phyloP scores from a whole-genome alignment of 2,329 filamentous ascomycete species.

The Pseudonectria foliicola region DNA sequence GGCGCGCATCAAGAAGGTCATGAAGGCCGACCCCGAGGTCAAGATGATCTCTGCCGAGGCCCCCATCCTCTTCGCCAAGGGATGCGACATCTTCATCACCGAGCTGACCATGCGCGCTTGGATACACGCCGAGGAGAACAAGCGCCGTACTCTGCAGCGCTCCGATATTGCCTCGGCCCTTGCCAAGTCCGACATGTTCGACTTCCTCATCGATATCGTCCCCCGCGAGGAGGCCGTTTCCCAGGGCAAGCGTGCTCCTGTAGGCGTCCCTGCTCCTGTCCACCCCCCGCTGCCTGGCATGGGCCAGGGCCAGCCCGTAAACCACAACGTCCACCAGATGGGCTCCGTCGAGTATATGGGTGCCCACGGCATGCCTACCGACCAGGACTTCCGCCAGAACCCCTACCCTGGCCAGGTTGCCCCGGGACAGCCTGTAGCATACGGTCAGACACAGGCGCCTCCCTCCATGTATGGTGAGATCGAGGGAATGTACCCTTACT shows the following conservation, averaged over 20 bases:
- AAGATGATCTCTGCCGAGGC: conserved; percentile 99
- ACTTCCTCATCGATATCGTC: conserved; percentile 98
- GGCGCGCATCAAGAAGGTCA: conserved; percentile 99
- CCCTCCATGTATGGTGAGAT: conserved; percentile 68
- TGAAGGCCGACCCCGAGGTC: conserved; percentile 98
- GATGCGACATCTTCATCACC: conserved; percentile 98
- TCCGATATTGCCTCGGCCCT: conserved; percentile 95
- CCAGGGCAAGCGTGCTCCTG: conserved; percentile 64
- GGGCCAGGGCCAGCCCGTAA: conserved; percentile 48
- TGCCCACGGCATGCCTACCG: conserved; percentile 56
- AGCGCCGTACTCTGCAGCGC: conserved; percentile 86
- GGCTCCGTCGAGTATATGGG: conserved; percentile 56
- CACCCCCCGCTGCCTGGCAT: conserved; percentile 47
- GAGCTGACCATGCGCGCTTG: conserved; percentile 98
- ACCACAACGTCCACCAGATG: conserved; percentile 52
- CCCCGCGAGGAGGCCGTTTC: conserved; percentile 87
- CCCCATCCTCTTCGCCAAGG: conserved; percentile 95
- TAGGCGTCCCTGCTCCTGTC: conserved; percentile 40
- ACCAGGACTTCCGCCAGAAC: conserved; percentile 74
- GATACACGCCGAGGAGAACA: conserved; percentile 99
- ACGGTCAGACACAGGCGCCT: conserved; percentile 68
- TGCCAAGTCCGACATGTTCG: conserved; percentile 98
- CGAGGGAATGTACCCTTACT: conserved; percentile 79
- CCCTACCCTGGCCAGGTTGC: conserved; percentile 75
- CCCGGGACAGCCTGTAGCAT: conserved; percentile 60